Percentiles rank a stretch among this genome's conserved stretches.
These are phyloP conservation scores for Gelatoporia subvermispora DNA, from an alignment of 768 basidiomycete genomes.

Conservation along the genomic window DNA sequence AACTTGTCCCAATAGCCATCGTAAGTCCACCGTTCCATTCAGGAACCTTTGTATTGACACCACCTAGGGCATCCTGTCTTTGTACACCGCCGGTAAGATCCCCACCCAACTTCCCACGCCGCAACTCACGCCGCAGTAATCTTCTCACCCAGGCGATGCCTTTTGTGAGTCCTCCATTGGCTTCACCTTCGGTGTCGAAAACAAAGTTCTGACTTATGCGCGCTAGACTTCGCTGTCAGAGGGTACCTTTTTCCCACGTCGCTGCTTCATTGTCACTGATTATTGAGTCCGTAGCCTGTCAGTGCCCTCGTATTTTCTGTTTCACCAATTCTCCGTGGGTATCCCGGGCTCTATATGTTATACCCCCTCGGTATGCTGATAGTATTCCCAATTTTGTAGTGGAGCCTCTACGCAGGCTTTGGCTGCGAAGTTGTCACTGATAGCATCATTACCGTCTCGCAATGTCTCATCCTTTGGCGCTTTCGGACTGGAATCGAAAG, in stretches of 20 bases:
- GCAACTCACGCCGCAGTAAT: not conserved
- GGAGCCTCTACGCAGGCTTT: conserved; percentile 17
- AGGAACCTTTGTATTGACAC: not conserved
- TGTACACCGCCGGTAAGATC: conserved; percentile 2
- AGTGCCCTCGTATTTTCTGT: conserved; percentile 2
- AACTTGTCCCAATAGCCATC: conserved; percentile 8
- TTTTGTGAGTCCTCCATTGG: conserved; percentile 1
- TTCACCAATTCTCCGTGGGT: conserved; percentile 8
- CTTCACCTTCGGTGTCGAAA: not conserved
- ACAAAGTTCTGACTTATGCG: not conserved
- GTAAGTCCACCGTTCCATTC: conserved; percentile 1
- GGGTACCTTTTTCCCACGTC: conserved; percentile 1
- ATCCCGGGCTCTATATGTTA: not conserved
- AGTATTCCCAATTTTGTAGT: not conserved
- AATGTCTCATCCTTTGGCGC: conserved; percentile 8
- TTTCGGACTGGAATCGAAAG: conserved; percentile 10
- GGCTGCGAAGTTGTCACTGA: conserved; percentile 9
- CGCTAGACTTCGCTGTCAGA: conserved; percentile 6
- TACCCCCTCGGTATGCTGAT: not conserved
- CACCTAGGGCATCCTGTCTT: not conserved
- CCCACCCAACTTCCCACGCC: not conserved
- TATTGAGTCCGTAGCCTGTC: not conserved
- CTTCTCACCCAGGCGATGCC: not conserved
- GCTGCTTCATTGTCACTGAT: not conserved
- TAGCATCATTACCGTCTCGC: conserved; percentile 9